Percentiles rank a stretch among this genome's conserved stretches.
Conservation (phyloP, 352 stramenopile species). For the Aphanomyces cochlioides region DNA sequence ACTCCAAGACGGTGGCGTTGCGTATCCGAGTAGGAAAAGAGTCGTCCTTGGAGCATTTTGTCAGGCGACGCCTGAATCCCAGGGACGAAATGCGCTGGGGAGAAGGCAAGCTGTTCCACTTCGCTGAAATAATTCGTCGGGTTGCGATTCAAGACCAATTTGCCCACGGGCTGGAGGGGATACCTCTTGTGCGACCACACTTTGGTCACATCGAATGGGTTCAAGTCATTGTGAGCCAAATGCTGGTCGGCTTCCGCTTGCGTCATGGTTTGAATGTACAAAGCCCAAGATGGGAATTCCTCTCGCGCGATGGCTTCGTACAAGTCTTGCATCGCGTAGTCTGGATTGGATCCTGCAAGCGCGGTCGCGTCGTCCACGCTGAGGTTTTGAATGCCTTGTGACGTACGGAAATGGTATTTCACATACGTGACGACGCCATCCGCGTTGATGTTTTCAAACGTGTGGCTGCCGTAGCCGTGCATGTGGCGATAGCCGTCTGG, state of each 20-base stretch:
- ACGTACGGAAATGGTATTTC: constrained; percentile 93
- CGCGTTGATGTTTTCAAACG: constrained; percentile 88
- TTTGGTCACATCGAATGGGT: constrained; percentile 93
- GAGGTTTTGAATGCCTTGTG: constrained; percentile 87
- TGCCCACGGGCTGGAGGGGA: constrained; percentile 81
- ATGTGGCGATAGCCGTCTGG: constrained; percentile 87
- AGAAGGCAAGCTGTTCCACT: constrained; percentile 90
- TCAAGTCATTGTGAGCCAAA: constrained; percentile 41
- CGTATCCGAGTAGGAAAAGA: constrained; percentile 88
- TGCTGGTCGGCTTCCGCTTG: constrained; percentile 51
- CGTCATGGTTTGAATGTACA: constrained; percentile 92
- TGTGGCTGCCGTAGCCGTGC: constrained; percentile 91
- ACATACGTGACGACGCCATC: constrained; percentile 77
- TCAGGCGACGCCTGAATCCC: constrained; percentile 87
- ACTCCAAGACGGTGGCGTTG: constrained; percentile 80
- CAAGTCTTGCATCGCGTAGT: constrained; percentile 88
- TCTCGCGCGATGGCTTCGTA: constrained; percentile 85
- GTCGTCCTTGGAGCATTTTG: constrained; percentile 86
- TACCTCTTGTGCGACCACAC: constrained; percentile 85
- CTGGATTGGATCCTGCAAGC: constrained; percentile 72
- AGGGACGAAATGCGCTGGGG: constrained; percentile 85
- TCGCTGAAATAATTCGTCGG: constrained; percentile 91
- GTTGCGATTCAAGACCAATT: constrained; percentile 89
- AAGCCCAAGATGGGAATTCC: constrained; percentile 81
- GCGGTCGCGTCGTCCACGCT: constrained; percentile 61